phyloP scores from a whole-genome alignment of 2,329 filamentous ascomycete species.

The Lecanosticta acicola region DNA sequence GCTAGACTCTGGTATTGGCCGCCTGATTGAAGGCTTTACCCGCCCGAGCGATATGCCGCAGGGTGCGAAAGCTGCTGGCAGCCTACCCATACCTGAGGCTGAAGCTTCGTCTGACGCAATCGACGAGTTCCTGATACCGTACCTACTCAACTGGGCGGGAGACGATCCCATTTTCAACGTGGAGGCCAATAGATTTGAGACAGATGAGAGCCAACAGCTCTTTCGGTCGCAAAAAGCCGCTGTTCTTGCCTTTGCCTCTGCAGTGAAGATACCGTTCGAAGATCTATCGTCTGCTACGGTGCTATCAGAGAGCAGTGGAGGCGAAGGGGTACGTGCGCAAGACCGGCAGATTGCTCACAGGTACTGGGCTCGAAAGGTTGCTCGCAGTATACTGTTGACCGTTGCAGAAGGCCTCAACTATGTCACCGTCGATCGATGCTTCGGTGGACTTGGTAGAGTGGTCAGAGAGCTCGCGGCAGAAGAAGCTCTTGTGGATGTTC shows the following conservation, averaged over 20 bases:
- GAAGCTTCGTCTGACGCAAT: conserved; percentile 49
- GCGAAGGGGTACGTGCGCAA: conserved; percentile 33
- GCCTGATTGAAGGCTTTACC: conserved; percentile 54
- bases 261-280: conserved; percentile 49
- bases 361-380: conserved; percentile 58
- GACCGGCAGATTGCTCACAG: conserved; percentile 40
- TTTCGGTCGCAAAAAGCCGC: conserved; percentile 52
- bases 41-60: conserved; percentile 36
- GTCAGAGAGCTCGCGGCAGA: conserved; percentile 15
- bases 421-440: conserved; percentile 54
- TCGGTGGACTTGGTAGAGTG: conserved; percentile 52
- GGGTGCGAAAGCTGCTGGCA: conserved; percentile 32
- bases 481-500: conserved; percentile 16
- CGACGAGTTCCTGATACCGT: conserved; percentile 54
- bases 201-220: conserved; percentile 48
- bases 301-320: conserved; percentile 12
- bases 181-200: conserved; percentile 54
- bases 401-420: conserved; percentile 52
- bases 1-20: conserved; percentile 54
- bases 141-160: conserved; percentile 51
- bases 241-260: conserved; percentile 52
- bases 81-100: conserved; percentile 46
- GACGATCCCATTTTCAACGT: conserved; percentile 50
- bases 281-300: conserved; percentile 41
- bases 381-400: conserved; percentile 57